Evolutionary conservation across 345 rosid genomes (phyloP), one percentile per base, ranked within the genome.

Genomic region (Brassica incana): DNA sequence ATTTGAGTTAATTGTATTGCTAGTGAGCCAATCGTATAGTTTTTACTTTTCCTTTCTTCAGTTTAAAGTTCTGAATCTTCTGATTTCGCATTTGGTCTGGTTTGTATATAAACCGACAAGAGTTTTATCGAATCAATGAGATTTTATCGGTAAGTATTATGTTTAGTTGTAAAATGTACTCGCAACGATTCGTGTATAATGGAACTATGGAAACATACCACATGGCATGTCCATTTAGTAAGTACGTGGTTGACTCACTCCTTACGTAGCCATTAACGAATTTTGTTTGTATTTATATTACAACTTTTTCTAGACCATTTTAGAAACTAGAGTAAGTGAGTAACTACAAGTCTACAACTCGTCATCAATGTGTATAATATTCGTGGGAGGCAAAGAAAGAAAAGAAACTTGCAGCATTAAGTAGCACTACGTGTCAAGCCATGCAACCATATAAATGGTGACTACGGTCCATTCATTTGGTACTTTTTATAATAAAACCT

Each of bases 241-340:
- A 1, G 45, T 61, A 68, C 82, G 82, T 79, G 78, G 82, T 66
- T 60, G 58, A 33, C 74, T 25, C 43, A 62, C 45, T 67, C 69
- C 52, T n/a, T 48, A 68, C 71, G 66, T 62, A 74, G 78, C 75
- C 75, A 74, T 68, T 74, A 74, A 56, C 75, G 50, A 61, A 18
- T 35, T 74, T 16, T 50, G 20, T 15, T 43, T 73, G 0, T 25
- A 78, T 67, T 32, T 30, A 62, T 29, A 29, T 29, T 25, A 25
- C 64, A 10, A 48, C 65, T 8, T 74, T 65, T 48, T 80, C 75
- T 69, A 80, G 83, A 80, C 79, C 60, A 80, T 69, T 80, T 80
- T 69, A 74, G 83, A 74, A 74, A 80, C 78, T 74, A 50, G 23
- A 20, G 23, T 20, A 20, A 20, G 23, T 20, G 11, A 52, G 70